Evolutionary conservation across 208 protist genomes (phyloP), one percentile per base, ranked within the genome.

Genomic region (Crithidia acanthocephali): DNA sequence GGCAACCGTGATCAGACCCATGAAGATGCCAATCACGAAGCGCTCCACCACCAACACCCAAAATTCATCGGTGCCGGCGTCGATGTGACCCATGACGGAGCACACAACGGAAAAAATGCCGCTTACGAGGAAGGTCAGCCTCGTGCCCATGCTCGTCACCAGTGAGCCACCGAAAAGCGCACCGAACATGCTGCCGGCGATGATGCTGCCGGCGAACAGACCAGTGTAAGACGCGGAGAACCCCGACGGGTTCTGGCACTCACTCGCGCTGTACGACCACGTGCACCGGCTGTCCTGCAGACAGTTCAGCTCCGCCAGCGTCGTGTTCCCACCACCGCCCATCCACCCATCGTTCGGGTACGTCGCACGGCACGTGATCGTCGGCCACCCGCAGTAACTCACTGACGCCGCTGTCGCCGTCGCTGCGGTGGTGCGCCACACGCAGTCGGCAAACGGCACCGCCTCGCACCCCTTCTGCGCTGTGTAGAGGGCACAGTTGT

Each of bases 151-250:
- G 40, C 53, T 55, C 56, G 76, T 73, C 57, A 72, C 59, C 6
- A 87, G 60, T 44, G 52, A 16, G 0, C 75, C 80, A 18, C 69
- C 68, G 37, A 77, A 51, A 0, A 90, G 28, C 0, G 87, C 78
- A 42, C 87, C 85, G 55, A 88, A 30, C 69, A 80, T 73, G 60
- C 57, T 64, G 47, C 84, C 87, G 6, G 86, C 61, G 50, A 89
- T 88, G 79, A 90, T 85, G n/a, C n/a, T n/a, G n/a, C n/a, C n/a
- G n/a, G n/a, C n/a, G n/a, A n/a, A n/a, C 10, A 77, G 59, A 22
- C 76, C 75, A n/a, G 83, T 76, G 55, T 90, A 88, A 50, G 87
- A 70, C 44, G 83, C 86, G n/a, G 56, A 64, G 74, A 76, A 90
- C 18, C 86, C 90, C 18, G 32, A 63, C 0, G 62, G 64, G 76